Evolutionary conservation across 306 rosid species (phyloP).

Genomic region (Aeschynomene evenia): DNA sequence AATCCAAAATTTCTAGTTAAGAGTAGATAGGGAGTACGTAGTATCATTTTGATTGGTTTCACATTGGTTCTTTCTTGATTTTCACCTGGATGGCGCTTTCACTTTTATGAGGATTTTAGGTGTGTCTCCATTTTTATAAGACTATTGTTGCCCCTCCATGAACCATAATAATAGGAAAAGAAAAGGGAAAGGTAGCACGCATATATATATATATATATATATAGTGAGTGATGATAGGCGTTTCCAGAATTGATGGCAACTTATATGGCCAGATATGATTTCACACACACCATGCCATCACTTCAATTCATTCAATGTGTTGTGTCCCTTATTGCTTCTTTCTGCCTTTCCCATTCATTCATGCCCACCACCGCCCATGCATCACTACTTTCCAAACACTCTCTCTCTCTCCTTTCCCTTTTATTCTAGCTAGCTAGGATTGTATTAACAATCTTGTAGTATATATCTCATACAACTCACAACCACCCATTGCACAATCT

Average conservation of each 20-base stretch:
- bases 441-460: no score
- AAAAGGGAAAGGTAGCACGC: conserved; percentile 28
- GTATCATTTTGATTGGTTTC: no score
- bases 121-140: conserved; percentile 43
- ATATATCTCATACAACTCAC: no score
- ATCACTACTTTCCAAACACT: conserved; percentile 22
- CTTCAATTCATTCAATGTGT: no score
- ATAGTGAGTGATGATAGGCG: conserved; percentile 5
- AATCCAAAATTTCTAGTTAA: no score
- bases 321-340: background rate
- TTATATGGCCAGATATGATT: conserved; percentile 11
- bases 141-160: conserved; percentile 29
- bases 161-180: conserved; percentile 27
- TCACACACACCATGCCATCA: background rate
- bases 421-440: background rate
- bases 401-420: background rate
- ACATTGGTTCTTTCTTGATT: background rate
- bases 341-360: conserved; percentile 20
- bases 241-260: conserved; percentile 35
- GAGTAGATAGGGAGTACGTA: no score
- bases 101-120: conserved; percentile 37
- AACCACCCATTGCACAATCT: background rate
- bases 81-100: conserved; percentile 23
- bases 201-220: no score
- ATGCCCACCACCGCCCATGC: conserved; percentile 7